phyloP scores from a whole-genome alignment of 1,284 basidiomycete species.

The Neonothopanus nambi region DNA sequence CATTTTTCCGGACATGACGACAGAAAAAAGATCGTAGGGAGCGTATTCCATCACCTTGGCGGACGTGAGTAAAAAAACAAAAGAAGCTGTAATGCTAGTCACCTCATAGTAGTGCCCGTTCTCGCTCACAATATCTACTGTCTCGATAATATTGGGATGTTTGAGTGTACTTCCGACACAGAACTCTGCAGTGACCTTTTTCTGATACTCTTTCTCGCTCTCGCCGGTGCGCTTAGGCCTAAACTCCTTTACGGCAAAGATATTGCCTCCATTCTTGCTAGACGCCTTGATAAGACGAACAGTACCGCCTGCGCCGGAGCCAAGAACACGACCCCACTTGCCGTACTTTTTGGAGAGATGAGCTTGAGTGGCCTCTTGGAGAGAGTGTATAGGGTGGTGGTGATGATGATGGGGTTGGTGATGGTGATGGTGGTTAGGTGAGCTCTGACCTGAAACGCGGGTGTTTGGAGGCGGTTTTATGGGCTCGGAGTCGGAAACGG shows the following conservation, averaged over 20 bases:
- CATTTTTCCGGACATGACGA: conserved; percentile 99
- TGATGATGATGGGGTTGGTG: conserved; percentile 25
- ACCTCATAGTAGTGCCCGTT: conserved; percentile 99
- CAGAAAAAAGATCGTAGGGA: conserved; percentile 96
- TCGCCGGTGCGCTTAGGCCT: conserved; percentile 87
- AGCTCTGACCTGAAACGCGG: conserved; percentile 5
- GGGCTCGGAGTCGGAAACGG: conserved; percentile 17
- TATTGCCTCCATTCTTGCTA: conserved; percentile 75
- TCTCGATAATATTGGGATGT: conserved; percentile 97
- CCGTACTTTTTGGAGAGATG: conserved; percentile 98
- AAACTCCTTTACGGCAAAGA: conserved; percentile 98
- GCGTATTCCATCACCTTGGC: conserved; percentile 98
- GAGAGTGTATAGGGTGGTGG: conserved; percentile 47
- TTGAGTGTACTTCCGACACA: conserved; percentile 95
- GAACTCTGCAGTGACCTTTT: conserved; percentile 98
- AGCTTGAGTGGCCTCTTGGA: conserved; percentile 84
- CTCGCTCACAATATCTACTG: conserved; percentile 97
- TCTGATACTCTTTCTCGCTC: conserved; percentile 95
- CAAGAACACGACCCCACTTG: conserved; percentile 96
- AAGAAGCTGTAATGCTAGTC: conserved; percentile 21
- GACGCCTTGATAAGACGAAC: conserved; percentile 93
- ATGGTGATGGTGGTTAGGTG: conserved; percentile 15
- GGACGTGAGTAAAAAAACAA: conserved; percentile 4
- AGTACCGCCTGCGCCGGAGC: conserved; percentile 96
- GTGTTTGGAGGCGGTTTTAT: conserved; percentile 6